Evolutionary conservation across 2,329 filamentous ascomycete species (phyloP).

Genomic region (Neonectria punicea): DNA sequence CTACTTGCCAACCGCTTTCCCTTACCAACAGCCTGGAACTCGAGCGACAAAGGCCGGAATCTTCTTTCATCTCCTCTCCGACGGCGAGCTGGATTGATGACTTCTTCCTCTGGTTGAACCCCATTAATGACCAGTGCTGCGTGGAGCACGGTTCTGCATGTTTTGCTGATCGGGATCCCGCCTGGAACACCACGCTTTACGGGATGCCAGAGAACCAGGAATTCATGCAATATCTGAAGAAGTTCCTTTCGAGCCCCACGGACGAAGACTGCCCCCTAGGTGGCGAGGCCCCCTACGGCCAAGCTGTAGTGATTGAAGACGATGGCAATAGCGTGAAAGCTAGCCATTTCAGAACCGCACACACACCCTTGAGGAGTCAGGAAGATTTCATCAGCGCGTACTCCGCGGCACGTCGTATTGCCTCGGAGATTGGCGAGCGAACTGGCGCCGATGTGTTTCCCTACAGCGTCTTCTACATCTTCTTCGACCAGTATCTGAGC

Average conservation of each 20-base stretch:
- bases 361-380: constrained; percentile 88
- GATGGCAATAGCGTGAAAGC: constrained; percentile 76
- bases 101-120: constrained; percentile 97
- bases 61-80: constrained; percentile 88
- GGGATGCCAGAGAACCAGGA: constrained; percentile 96
- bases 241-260: constrained; percentile 84
- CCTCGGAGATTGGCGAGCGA: constrained; percentile 75
- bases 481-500: constrained; percentile 95
- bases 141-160: constrained; percentile 77
- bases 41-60: constrained; percentile 87
- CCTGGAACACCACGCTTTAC: constrained; percentile 88
- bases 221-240: constrained; percentile 85
- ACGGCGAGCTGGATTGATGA: constrained; percentile 98
- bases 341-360: constrained; percentile 91
- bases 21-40: constrained; percentile 92
- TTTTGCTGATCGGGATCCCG: constrained; percentile 79
- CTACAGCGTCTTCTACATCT: constrained; percentile 98
- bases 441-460: constrained; percentile 90
- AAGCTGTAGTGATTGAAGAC: constrained; percentile 82
- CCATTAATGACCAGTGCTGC: constrained; percentile 77
- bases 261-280: constrained; percentile 87
- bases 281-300: constrained; percentile 86
- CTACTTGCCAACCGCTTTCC: constrained; percentile 85
- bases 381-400: constrained; percentile 94
- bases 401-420: constrained; percentile 87